Percentiles rank a stretch among this genome's conserved stretches.
Conservation (phyloP, 106 monocot genomes). For the Dendrobium nobile region DNA sequence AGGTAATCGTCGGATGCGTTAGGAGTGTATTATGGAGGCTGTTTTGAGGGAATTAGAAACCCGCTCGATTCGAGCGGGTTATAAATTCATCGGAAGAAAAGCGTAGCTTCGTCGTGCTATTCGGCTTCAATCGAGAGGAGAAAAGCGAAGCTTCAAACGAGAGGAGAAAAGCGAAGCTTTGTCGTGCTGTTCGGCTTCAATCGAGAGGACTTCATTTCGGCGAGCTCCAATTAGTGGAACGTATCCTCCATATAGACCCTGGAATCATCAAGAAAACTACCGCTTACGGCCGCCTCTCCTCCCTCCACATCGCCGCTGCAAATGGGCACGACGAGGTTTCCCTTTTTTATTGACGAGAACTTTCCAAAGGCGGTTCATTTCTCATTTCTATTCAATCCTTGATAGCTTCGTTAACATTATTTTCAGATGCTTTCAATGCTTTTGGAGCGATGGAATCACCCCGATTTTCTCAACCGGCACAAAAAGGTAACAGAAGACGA, state of each 20-base stretch:
- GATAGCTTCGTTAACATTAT: not conserved
- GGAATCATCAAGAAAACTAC: constrained; percentile 35
- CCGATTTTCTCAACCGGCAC: constrained; percentile 57
- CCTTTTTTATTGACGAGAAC: not conserved
- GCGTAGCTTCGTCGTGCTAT: too few species aligned
- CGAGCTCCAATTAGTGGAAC: constrained; percentile 33
- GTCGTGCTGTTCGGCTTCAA: too few species aligned
- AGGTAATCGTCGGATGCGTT: too few species aligned
- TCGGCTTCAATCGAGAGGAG: too few species aligned
- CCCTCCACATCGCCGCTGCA: constrained; percentile 87
- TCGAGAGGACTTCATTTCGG: constrained; percentile 68
- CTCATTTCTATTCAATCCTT: not conserved
- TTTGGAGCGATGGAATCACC: constrained; percentile 39
- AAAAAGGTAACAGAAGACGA: constrained; percentile 47
- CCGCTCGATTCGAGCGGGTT: too few species aligned
- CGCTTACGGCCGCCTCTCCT: constrained; percentile 70
- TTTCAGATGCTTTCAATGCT: constrained; percentile 58
- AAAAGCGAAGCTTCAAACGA: too few species aligned
- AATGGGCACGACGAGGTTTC: constrained; percentile 67
- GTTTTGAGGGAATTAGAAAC: too few species aligned
- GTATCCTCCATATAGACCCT: constrained; percentile 27
- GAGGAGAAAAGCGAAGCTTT: too few species aligned
- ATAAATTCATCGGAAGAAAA: too few species aligned
- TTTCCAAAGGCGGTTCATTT: not conserved
- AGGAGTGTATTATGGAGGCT: too few species aligned